Percentiles rank a stretch among this genome's conserved stretches.
Conservation (phyloP, 2,329 filamentous ascomycete species). For the Didymella exigua region DNA sequence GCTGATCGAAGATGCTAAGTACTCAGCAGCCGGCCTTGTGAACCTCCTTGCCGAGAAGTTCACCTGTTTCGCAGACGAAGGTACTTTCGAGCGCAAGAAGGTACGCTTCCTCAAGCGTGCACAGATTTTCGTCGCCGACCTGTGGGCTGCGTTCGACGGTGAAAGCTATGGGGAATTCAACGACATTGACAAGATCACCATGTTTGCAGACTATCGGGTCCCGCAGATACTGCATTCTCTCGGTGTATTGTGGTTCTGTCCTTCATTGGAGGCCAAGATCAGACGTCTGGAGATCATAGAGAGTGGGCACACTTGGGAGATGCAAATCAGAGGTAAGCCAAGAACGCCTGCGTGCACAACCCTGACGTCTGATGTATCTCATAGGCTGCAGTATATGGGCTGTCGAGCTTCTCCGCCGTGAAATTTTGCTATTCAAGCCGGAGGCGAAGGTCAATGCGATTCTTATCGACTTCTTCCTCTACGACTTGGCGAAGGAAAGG, state of each 20-base stretch:
- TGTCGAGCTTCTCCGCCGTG: slow-evolving; percentile 82
- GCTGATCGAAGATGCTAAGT: slow-evolving; percentile 73
- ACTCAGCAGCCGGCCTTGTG: slow-evolving; percentile 82
- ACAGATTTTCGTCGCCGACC: slow-evolving; percentile 92
- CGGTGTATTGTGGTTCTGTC: slow-evolving; percentile 83
- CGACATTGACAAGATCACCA: slow-evolving; percentile 95
- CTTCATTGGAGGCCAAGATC: slow-evolving; percentile 74
- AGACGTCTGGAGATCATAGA: slow-evolving; percentile 67
- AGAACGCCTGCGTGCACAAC: slow-evolving; percentile 22
- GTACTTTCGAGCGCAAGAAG: slow-evolving; percentile 71
- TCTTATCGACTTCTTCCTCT: slow-evolving; percentile 95
- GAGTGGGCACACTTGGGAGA: slow-evolving; percentile 77
- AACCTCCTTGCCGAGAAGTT: slow-evolving; percentile 86
- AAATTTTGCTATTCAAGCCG: slow-evolving; percentile 77
- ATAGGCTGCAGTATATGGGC: slow-evolving; percentile 97
- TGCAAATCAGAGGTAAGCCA: slow-evolving; percentile 76
- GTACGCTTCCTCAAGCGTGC: slow-evolving; percentile 91
- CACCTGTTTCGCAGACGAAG: slow-evolving; percentile 82
- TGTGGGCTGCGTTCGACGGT: slow-evolving; percentile 95
- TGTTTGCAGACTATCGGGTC: slow-evolving; percentile 98
- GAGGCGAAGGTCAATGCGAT: slow-evolving; percentile 79
- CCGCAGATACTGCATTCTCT: slow-evolving; percentile 89
- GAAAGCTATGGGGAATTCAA: slow-evolving; percentile 77
- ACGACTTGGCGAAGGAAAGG: slow-evolving; percentile 88
- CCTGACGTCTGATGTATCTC: neutral